Percentiles rank a stretch among this genome's conserved stretches.
These are phyloP conservation scores for Alternaria metachromatica DNA, from an alignment of 2,329 filamentous ascomycete genomes.

Conservation along the genomic window DNA sequence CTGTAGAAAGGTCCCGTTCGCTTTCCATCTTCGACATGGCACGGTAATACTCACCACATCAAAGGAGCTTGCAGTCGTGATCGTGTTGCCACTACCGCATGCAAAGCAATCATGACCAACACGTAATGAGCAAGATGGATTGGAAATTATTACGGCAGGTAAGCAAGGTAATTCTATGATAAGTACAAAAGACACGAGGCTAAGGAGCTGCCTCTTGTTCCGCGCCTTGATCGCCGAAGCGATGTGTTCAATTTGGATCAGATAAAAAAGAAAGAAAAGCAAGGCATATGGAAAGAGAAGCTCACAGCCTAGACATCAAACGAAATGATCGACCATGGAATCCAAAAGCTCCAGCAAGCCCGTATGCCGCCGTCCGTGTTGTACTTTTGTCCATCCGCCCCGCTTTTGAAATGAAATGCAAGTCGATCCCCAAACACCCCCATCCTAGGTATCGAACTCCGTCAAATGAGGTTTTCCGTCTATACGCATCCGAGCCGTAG, in stretches of 20 bases:
- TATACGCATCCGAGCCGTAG: conserved; percentile 45
- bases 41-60: not conserved
- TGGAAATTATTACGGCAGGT: conserved; percentile 3
- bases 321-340: conserved; percentile 22
- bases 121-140: not conserved
- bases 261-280: conserved; percentile 7
- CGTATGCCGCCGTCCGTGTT: conserved; percentile 35
- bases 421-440: conserved; percentile 44
- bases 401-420: conserved; percentile 37
- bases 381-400: conserved; percentile 39
- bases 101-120: not conserved
- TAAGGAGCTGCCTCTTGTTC: conserved; percentile 8
- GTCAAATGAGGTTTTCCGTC: conserved; percentile 45
- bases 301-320: conserved; percentile 14
- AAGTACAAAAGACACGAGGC: conserved; percentile 14
- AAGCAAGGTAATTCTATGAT: conserved; percentile 9
- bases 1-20: not conserved
- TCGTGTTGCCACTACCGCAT: not conserved
- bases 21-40: not conserved
- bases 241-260: conserved; percentile 22
- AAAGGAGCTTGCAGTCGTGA: not conserved
- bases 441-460: conserved; percentile 49
- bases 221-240: conserved; percentile 12
- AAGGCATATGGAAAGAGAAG: conserved; percentile 13
- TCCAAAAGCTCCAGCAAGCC: conserved; percentile 29